These are phyloP conservation scores for Diaporthe citriasiana DNA, from an alignment of 2,329 filamentous ascomycete genomes.

Conservation along the genomic window DNA sequence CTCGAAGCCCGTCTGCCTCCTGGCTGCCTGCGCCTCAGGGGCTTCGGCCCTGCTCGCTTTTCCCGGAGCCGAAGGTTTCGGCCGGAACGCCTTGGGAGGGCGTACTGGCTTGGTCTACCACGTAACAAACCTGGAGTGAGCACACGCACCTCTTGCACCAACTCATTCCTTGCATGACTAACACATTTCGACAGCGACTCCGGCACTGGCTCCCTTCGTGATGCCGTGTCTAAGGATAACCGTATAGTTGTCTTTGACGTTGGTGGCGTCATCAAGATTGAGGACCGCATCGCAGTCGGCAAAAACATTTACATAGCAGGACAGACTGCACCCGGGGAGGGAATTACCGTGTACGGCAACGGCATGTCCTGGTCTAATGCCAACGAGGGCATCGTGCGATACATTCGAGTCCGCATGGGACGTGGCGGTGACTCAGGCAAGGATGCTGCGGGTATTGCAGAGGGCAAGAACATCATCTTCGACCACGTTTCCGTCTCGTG, in stretches of 20 bases:
- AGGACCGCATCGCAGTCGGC: conserved; percentile 60
- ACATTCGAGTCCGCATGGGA: conserved; percentile 69
- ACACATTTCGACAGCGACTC: conserved; percentile 52
- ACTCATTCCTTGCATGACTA: background rate
- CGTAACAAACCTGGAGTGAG: conserved; percentile 27
- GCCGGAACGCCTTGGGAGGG: conserved; percentile 26
- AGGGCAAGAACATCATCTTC: conserved; percentile 68
- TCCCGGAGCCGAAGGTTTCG: conserved; percentile 35
- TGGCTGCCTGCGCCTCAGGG: conserved; percentile 14
- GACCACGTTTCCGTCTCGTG: conserved; percentile 68
- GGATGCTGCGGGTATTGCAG: conserved; percentile 66
- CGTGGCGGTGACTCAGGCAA: conserved; percentile 65
- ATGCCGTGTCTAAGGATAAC: conserved; percentile 62
- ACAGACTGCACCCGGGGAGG: conserved; percentile 63
- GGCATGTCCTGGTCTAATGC: conserved; percentile 66
- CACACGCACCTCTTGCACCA: background rate
- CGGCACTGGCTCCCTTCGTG: conserved; percentile 63
- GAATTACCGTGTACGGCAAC: conserved; percentile 68
- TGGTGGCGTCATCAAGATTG: conserved; percentile 64
- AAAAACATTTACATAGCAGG: conserved; percentile 64
- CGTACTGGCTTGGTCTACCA: conserved; percentile 29
- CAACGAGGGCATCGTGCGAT: conserved; percentile 67
- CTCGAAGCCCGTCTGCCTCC: conserved; percentile 21
- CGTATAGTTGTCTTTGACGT: conserved; percentile 65
- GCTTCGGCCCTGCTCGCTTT: conserved; percentile 31